A percentile compares a stretch with the other conserved stretches of the same genome.
These are phyloP conservation scores for Trypanosomatidae sp. DNA, from an alignment of 208 protist species.

Conservation along the genomic window DNA sequence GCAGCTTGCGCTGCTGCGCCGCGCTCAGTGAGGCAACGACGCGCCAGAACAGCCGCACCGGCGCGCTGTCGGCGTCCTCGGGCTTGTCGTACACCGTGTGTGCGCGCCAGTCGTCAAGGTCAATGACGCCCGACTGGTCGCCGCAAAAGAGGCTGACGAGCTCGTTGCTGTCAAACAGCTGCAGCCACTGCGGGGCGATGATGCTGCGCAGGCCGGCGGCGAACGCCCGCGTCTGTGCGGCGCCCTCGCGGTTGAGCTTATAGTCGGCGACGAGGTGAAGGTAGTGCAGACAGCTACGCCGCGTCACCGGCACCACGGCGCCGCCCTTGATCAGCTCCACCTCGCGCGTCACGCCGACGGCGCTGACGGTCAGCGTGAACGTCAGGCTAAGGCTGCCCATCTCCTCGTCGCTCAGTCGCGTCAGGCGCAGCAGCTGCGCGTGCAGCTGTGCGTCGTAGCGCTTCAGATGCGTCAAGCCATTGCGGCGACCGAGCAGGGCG, in stretches of 20 bases:
- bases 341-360: constrained; percentile 45
- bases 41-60: constrained; percentile 79
- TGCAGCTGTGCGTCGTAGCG: constrained; percentile 81
- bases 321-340: constrained; percentile 76
- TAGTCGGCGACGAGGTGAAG: constrained; percentile 88
- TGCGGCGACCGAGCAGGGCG: constrained; percentile 71
- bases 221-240: constrained; percentile 75
- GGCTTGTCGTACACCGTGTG: constrained; percentile 73
- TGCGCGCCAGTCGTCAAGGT: constrained; percentile 78
- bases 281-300: constrained; percentile 84
- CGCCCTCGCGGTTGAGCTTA: constrained; percentile 84
- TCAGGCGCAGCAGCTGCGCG: constrained; percentile 64
- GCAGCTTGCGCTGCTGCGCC: constrained; percentile 59
- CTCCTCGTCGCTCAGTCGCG: constrained; percentile 40
- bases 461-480: constrained; percentile 82
- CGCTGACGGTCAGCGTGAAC: constrained; percentile 71
- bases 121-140: constrained; percentile 44
- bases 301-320: constrained; percentile 65
- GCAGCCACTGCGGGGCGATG: constrained; percentile 45
- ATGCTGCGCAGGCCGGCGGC: constrained; percentile 54
- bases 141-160: constrained; percentile 78
- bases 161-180: constrained; percentile 82
- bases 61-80: constrained; percentile 31
- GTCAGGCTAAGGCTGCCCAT: constrained; percentile 54
- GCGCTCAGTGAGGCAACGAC: constrained; percentile 65